Conservation (phyloP, 805 yeast species). For the Candida xyloterini region DNA sequence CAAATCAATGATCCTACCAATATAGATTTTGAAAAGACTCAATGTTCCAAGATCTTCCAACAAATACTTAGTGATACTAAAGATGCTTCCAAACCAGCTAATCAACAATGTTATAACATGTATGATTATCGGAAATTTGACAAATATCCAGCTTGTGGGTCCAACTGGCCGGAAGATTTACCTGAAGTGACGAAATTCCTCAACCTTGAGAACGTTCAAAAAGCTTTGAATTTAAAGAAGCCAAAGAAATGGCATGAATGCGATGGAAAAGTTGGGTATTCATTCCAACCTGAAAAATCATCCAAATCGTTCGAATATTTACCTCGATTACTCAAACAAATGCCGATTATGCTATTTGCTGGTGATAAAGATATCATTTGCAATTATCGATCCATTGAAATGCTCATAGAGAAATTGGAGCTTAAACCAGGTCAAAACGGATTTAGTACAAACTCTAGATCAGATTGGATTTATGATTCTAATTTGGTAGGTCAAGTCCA, state of each 20-base stretch:
- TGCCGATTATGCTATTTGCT: slow-evolving; percentile 70
- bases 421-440: slow-evolving; percentile 65
- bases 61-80: slow-evolving; percentile 35
- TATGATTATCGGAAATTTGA: slow-evolving; percentile 75
- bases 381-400: slow-evolving; percentile 59
- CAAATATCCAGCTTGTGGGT: slow-evolving; percentile 81
- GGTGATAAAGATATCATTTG: slow-evolving; percentile 91
- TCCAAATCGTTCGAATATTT: slow-evolving; percentile 62
- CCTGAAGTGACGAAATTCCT: slow-evolving; percentile 49
- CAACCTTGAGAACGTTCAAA: slow-evolving; percentile 41
- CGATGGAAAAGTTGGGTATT: slow-evolving; percentile 50
- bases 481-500: slow-evolving; percentile 38
- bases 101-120: slow-evolving; percentile 69
- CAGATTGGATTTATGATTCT: slow-evolving; percentile 45
- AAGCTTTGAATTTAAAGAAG: slow-evolving; percentile 47
- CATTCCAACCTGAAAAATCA: slow-evolving; percentile 50
- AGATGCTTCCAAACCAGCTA: slow-evolving; percentile 24
- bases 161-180: slow-evolving; percentile 83
- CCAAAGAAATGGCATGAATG: slow-evolving; percentile 72
- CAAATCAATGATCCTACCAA: slow-evolving; percentile 35
- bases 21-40: slow-evolving; percentile 25
- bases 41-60: slow-evolving; percentile 43
- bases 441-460: slow-evolving; percentile 31
- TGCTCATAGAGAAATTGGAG: slow-evolving; percentile 52
- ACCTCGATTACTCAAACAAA: slow-evolving; percentile 57